Evolutionary conservation across 768 basidiomycete species (phyloP), one percentile per base, ranked within the genome.

Genomic region (Dioszegia crocea): DNA sequence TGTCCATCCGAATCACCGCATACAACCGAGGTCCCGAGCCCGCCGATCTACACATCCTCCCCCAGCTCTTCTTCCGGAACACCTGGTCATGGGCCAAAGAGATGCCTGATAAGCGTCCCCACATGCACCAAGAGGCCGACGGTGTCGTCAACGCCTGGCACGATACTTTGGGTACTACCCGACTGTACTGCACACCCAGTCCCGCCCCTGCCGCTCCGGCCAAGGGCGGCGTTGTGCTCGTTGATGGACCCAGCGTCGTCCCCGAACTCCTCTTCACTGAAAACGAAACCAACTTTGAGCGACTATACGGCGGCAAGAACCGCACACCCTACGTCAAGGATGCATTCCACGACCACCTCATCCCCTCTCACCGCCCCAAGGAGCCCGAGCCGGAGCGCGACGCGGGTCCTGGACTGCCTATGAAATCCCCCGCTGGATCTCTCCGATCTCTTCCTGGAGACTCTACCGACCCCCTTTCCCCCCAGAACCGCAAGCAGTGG

Each of bases 11-110:
- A 57, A 91, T 99, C 73, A 98, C 94, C 2, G 82, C 87, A 14
- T 99, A 97, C 80, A 99, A 99, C 77, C 86, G 96, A 36, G 94
- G 96, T 0, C 92, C 94, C 11, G 92, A 97, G 59, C 84, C 91
- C 1, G 92, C 94, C 17, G 93, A 87, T 26, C 80, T 99, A 58
- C 96, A 99, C 75, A 83, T 99, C 67, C 82, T 99, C 38, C 96
- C 96, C 23, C 93, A 97, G 67, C 80, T 98, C 41, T 97, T 89
- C 88, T 99, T 97, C 80, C 86, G 91, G 21, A 99, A 99, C 76
- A 93, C 90, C 29, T 99, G 96, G 96, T 97, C 96, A 0, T 99
- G 96, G 96, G 64, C 72, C 29, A 80, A 79, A 64, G 79, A 80
- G 55, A 66, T 74, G 31, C 78, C 78, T 27, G 64, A 70, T 44